These are phyloP conservation scores for Tricholoma sp. DNA, from an alignment of 768 basidiomycete genomes.

Conservation along the genomic window DNA sequence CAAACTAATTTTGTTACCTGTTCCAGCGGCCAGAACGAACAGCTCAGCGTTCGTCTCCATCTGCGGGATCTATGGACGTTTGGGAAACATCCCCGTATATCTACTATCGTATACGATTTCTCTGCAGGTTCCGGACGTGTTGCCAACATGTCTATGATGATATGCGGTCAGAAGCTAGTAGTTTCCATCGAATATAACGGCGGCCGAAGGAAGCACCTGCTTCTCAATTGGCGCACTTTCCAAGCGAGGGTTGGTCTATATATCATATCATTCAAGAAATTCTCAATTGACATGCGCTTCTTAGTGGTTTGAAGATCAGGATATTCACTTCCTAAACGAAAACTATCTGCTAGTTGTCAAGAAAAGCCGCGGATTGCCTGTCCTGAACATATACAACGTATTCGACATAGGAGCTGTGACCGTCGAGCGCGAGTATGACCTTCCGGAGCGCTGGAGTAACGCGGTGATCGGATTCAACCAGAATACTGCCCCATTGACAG, in stretches of 20 bases:
- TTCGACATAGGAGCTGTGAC: slow-evolving; percentile 34
- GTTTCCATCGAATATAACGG: slow-evolving; percentile 37
- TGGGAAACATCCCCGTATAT: slow-evolving; percentile 46
- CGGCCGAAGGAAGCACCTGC: slow-evolving; percentile 37
- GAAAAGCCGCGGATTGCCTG: slow-evolving; percentile 29
- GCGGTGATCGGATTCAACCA: slow-evolving; percentile 43
- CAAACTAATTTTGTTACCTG: background rate
- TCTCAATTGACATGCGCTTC: slow-evolving; percentile 2
- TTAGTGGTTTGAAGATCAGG: slow-evolving; percentile 48
- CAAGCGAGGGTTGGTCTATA: slow-evolving; percentile 35
- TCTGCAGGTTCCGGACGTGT: slow-evolving; percentile 32
- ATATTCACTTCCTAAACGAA: slow-evolving; percentile 41
- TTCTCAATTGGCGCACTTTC: slow-evolving; percentile 47
- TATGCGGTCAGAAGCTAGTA: slow-evolving; percentile 41
- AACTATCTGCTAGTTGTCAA: slow-evolving; percentile 38
- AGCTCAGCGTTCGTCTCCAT: slow-evolving; percentile 41
- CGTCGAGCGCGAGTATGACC: slow-evolving; percentile 48
- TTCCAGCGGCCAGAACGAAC: slow-evolving; percentile 32
- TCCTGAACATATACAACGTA: slow-evolving; percentile 44
- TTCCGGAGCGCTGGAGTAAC: slow-evolving; percentile 47
- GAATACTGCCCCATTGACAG: slow-evolving; percentile 38
- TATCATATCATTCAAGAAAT: background rate
- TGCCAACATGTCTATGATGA: slow-evolving; percentile 27
- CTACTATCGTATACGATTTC: slow-evolving; percentile 36
- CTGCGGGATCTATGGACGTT: slow-evolving; percentile 54